Evolutionary conservation across 1,284 basidiomycete species (phyloP).

Genomic region (Cerioporus squamosus): DNA sequence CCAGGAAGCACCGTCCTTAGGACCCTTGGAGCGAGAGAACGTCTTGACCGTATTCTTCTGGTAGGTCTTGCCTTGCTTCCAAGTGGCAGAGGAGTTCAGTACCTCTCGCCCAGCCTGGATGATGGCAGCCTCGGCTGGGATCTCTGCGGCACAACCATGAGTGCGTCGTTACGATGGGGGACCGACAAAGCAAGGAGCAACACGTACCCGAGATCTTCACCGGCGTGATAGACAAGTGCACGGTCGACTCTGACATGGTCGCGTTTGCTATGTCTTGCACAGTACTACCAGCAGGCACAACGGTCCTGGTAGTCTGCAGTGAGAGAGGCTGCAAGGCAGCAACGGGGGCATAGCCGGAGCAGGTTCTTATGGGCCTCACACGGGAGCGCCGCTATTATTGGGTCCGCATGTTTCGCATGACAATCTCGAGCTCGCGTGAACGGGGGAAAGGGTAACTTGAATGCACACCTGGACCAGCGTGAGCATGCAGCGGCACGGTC

Average conservation of each 20-base stretch:
- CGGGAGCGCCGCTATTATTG: not conserved
- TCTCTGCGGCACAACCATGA: slow-evolving; percentile 40
- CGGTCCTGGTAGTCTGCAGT: not conserved
- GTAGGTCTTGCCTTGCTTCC: slow-evolving; percentile 71
- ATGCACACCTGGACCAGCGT: not conserved
- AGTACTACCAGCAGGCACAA: not conserved
- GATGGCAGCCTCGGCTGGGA: slow-evolving; percentile 63
- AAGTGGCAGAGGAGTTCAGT: slow-evolving; percentile 55
- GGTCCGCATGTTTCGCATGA: not conserved
- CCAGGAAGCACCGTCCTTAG: slow-evolving; percentile 64
- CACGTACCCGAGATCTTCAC: slow-evolving; percentile 27
- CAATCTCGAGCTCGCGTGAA: no score
- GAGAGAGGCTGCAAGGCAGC: not conserved
- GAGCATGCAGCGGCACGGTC: not conserved
- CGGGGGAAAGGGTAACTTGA: no score
- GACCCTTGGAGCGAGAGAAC: slow-evolving; percentile 50
- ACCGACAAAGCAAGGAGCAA: not conserved
- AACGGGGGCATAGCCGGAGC: slow-evolving; percentile 1
- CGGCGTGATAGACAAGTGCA: slow-evolving; percentile 27
- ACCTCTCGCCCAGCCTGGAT: slow-evolving; percentile 57
- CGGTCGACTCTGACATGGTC: slow-evolving; percentile 19
- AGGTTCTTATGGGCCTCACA: not conserved
- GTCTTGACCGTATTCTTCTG: slow-evolving; percentile 60
- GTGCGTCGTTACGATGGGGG: not conserved
- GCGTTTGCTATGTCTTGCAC: not conserved